Evolutionary conservation across 2,329 filamentous ascomycete genomes (phyloP), one percentile per base, ranked within the genome.

Genomic region (Stromatinia cepivora): DNA sequence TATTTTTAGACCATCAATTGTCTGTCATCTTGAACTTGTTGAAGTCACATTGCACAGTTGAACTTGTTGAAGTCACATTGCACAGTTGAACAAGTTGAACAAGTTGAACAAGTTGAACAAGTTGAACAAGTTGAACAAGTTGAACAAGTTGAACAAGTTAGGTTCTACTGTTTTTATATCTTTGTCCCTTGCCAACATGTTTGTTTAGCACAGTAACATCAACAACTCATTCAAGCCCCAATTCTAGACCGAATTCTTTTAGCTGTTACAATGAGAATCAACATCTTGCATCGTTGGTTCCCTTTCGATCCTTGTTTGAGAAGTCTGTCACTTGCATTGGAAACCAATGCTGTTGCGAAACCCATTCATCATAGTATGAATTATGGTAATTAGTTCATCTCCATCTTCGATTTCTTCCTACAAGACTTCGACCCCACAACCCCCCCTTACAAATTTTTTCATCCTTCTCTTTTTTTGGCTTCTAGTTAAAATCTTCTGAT

Each of bases 391-490:
- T 31, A 36, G 11, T 50, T 25, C 45, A 48, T 48, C 56, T 58
- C 11, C 58, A 25, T 63, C 31, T 34, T 13, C 46, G 8, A 25
- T 39, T 50, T 25, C 61, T 63, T 64, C n/a, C 48, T 15, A 28
- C 46, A 25, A 28, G 17, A 15, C 61, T 50, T 53, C 61, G 61
- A 64, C 61, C 46, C 61, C 31, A 63, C 36, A 39, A 52, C 28
- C 22, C 52, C 52, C 8, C 13, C 5, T 52, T 50, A 36, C 28
- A 22, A 22, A 22, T n/a, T 46, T 39, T n/a, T 42, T 20, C 22
- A 34, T 39, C 61, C 52, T 64, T 63, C 59, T 7, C 0, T 15
- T 52, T 8, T 36, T 52, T 22, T 15, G 13, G 39, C 22, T 6
- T 15, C 17, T 20, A 6, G 13, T 36, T 39, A 31, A 48, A 25